Percentiles rank a stretch among this genome's conserved stretches.
Conservation (phyloP, 1,284 basidiomycete genomes). For the Microbotryum lychnidis-dioicae region DNA sequence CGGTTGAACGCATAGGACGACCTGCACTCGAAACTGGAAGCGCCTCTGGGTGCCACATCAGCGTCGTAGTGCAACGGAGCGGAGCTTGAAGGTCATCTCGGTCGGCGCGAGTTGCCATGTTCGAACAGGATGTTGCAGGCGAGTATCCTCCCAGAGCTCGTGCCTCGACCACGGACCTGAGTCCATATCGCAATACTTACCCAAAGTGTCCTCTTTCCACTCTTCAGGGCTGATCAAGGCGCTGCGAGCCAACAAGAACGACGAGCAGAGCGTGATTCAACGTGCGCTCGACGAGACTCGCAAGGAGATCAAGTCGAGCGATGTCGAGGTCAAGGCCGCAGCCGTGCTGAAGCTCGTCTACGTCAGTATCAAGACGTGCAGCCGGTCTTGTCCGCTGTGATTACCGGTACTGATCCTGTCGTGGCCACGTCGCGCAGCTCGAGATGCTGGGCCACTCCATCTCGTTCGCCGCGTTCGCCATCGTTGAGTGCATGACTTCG, state of each 20-base stretch:
- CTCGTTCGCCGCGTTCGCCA: conserved; percentile 81
- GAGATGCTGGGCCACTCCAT: conserved; percentile 90
- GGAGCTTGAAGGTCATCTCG: no score
- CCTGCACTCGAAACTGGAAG: no score
- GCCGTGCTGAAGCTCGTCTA: conserved; percentile 95
- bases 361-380: conserved; percentile 48
- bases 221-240: conserved; percentile 34
- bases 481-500: conserved; percentile 97
- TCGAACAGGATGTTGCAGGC: conserved; percentile 29
- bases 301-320: conserved; percentile 80
- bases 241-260: conserved; percentile 40
- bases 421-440: conserved; percentile 48
- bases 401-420: background rate
- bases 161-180: no score
- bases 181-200: background rate
- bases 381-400: background rate
- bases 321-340: conserved; percentile 93
- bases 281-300: conserved; percentile 62
- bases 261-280: conserved; percentile 43
- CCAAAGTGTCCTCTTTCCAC: background rate
- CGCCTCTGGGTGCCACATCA: no score
- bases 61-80: no score
- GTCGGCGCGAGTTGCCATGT: conserved; percentile 8
- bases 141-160: background rate
- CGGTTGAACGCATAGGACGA: no score